These are phyloP conservation scores for Beauveria pseudobassiana DNA, from an alignment of 2,329 filamentous ascomycete species.

Conservation along the genomic window DNA sequence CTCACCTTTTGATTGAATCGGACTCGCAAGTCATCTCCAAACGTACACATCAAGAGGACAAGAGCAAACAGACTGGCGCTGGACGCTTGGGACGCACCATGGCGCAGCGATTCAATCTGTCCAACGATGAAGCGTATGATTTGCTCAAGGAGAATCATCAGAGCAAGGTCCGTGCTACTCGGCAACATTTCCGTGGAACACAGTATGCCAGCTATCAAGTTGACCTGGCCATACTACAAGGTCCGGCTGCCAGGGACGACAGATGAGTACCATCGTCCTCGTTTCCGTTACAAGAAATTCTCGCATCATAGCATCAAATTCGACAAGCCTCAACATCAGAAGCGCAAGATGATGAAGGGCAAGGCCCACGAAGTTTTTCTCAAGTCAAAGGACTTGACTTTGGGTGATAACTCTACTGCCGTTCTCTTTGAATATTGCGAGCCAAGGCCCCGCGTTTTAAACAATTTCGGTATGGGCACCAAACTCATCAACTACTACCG, in stretches of 20 bases:
- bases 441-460: conserved; percentile 82
- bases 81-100: conserved; percentile 66
- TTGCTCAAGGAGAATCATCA: conserved; percentile 94
- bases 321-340: conserved; percentile 61
- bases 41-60: conserved; percentile 46
- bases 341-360: conserved; percentile 75
- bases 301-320: conserved; percentile 65
- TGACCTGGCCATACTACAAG: conserved; percentile 95
- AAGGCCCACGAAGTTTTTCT: conserved; percentile 74
- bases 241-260: conserved; percentile 70
- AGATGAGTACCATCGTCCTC: conserved; percentile 77
- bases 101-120: conserved; percentile 82
- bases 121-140: conserved; percentile 93
- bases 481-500: conserved; percentile 96
- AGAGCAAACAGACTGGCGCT: conserved; percentile 59
- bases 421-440: conserved; percentile 94
- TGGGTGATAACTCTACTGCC: conserved; percentile 82
- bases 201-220: conserved; percentile 79
- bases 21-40: conserved; percentile 57
- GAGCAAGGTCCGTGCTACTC: conserved; percentile 84
- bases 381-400: conserved; percentile 71
- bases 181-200: conserved; percentile 92
- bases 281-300: conserved; percentile 62
- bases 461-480: conserved; percentile 96
- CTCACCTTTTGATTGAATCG: conserved; percentile 76